Evolutionary conservation across 768 basidiomycete genomes (phyloP), one percentile per base, ranked within the genome.

Genomic region (Grammothele lineata): DNA sequence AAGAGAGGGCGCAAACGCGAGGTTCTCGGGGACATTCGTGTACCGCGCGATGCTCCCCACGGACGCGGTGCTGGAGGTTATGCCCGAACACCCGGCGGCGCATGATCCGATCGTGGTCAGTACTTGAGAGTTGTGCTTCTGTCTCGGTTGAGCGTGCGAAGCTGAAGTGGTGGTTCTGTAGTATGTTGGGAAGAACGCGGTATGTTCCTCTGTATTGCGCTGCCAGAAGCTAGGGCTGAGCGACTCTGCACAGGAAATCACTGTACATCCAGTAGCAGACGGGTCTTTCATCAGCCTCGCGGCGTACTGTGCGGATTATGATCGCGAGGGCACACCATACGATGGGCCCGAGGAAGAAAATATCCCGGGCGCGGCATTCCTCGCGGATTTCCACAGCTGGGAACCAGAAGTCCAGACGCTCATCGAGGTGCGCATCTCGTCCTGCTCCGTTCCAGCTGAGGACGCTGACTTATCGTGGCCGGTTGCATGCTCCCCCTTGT

Each of bases 211-310:
- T 12, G 3, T 73, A 72, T 49, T 59, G 70, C 53, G 70, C 68
- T 5, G 74, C 75, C 54, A 61, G 73, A 59, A 15, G n/a, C n/a
- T n/a, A n/a, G n/a, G n/a, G n/a, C n/a, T n/a, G n/a, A n/a, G n/a
- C n/a, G n/a, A n/a, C n/a, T 8, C 33, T 4, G 43, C 12, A 15
- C 45, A 87, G 85, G 78, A 78, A 57, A 59, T 83, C 34, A 70
- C 86, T 14, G 75, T 71, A 2, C 86, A 87, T 59, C 76, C 82
- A 0, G 78, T 87, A 12, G 69, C 77, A 3, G 70, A 70, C 24
- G 81, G 82, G 5, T 74, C 69, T 53, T 63, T 72, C 49, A 66
- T 88, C 54, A 88, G 85, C 55, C 71, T 85, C 46, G 84, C 75
- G 15, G 81, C 79, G 1, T 81, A 83, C 56, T 69, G 63, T 21